phyloP scores from a whole-genome alignment of 2,329 filamentous ascomycete genomes.

The Pseudovirgaria hyperparasitica region DNA sequence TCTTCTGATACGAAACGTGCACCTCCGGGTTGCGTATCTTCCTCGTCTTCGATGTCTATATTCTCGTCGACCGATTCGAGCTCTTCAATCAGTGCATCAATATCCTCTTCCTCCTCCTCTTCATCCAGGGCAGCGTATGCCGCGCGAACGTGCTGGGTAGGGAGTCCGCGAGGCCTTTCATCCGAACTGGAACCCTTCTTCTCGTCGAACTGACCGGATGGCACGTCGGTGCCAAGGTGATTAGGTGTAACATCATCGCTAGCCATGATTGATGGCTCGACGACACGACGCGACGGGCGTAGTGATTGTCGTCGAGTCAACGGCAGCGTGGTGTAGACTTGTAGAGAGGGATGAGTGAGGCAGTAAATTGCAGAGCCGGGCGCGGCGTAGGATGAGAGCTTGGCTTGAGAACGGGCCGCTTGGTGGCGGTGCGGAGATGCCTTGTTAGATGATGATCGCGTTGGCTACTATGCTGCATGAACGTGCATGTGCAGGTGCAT shows the following conservation, averaged over 20 bases:
- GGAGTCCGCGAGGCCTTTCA: constrained; percentile 7
- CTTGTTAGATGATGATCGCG: too few species aligned
- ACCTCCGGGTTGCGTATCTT: constrained; percentile 35
- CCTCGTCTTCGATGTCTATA: constrained; percentile 49
- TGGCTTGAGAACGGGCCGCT: not conserved
- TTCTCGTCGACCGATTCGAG: constrained; percentile 71
- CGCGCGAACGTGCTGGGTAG: constrained; percentile 10
- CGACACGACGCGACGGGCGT: not conserved
- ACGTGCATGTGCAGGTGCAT: too few species aligned
- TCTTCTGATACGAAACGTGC: constrained; percentile 58
- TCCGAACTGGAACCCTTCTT: constrained; percentile 13
- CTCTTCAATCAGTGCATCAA: constrained; percentile 77
- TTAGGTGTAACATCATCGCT: constrained; percentile 8
- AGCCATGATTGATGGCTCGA: not conserved
- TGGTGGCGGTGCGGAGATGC: too few species aligned
- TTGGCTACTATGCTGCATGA: too few species aligned
- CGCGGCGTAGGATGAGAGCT: not conserved
- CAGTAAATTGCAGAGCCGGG: not conserved
- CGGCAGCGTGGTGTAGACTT: not conserved
- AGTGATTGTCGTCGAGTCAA: not conserved
- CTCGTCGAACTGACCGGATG: constrained; percentile 15
- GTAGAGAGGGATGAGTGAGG: not conserved
- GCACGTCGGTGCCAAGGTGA: constrained; percentile 13
- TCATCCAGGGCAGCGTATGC: constrained; percentile 36
- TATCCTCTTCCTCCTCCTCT: constrained; percentile 70